A percentile compares a stretch with the other conserved stretches of the same genome.
phyloP scores from a whole-genome alignment of 176 grass and related monocot genomes.

The Cymbopogon citratus region DNA sequence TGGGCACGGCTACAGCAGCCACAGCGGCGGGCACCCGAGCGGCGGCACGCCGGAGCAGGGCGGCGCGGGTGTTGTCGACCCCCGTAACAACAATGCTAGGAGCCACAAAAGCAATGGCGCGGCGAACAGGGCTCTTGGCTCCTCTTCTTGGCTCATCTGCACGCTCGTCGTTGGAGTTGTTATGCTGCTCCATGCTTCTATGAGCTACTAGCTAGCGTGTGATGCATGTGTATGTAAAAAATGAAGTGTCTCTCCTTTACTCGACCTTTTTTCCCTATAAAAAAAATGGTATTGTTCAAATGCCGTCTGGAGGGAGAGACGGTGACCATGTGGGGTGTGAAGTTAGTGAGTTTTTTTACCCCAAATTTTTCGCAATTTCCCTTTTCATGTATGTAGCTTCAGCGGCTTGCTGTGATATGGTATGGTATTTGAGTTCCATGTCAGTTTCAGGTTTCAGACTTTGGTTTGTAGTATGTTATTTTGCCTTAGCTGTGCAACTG shows the following conservation, averaged over 20 bases:
- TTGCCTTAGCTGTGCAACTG: too few relatives aligned
- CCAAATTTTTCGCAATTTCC: not conserved
- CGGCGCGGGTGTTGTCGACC: not conserved
- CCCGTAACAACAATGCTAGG: not conserved
- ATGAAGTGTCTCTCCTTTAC: not conserved
- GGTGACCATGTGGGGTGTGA: not conserved
- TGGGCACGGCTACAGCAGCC: constrained; percentile 8
- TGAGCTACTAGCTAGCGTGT: not conserved
- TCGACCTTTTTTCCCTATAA: not conserved
- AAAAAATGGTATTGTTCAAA: not conserved
- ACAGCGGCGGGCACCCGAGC: not conserved
- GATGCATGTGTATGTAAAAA: not conserved
- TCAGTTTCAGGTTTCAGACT: not conserved
- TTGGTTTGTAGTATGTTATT: not conserved
- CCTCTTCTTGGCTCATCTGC: not conserved
- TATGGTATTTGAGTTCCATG: not conserved
- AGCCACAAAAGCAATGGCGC: not conserved
- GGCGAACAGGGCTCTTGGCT: not conserved
- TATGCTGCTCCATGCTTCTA: not conserved
- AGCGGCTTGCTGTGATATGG: not conserved
- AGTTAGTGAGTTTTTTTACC: not conserved
- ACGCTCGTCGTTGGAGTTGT: too few relatives aligned
- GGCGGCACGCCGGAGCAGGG: not conserved
- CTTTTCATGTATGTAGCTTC: not conserved
- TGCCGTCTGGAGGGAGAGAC: not conserved